Evolutionary conservation across 495 filamentous ascomycete species (phyloP).

Genomic region (Alectoria sarmentosa): DNA sequence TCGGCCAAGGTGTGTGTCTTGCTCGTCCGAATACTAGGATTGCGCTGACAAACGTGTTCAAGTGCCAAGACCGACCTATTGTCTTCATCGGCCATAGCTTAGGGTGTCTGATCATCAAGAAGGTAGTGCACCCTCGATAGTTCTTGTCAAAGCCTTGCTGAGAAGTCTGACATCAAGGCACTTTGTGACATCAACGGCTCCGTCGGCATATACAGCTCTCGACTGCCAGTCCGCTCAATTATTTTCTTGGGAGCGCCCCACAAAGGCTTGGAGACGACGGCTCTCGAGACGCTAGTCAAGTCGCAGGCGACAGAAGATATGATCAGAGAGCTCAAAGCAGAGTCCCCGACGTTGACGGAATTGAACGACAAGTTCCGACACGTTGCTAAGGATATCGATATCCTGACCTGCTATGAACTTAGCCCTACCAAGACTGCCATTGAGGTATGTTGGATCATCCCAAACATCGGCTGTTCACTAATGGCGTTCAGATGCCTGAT

Average conservation of each 20-base stretch:
- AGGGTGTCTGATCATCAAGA: slow-evolving; percentile 31
- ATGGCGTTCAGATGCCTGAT: not conserved
- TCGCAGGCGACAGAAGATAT: slow-evolving; percentile 9
- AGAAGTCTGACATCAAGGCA: not conserved
- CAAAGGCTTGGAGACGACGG: slow-evolving; percentile 22
- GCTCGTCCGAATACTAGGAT: not conserved
- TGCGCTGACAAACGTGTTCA: slow-evolving; percentile 13
- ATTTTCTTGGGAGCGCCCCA: slow-evolving; percentile 30
- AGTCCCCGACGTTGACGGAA: slow-evolving; percentile 19
- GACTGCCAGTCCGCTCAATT: slow-evolving; percentile 9
- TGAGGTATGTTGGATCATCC: not conserved
- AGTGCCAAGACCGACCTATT: slow-evolving; percentile 25
- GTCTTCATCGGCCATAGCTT: slow-evolving; percentile 34
- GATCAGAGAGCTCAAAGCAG: slow-evolving; percentile 22
- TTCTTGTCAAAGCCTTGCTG: not conserved
- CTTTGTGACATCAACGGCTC: slow-evolving; percentile 10
- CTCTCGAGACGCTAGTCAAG: slow-evolving; percentile 18
- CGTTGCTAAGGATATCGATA: slow-evolving; percentile 19
- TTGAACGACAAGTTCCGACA: slow-evolving; percentile 19
- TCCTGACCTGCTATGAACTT: slow-evolving; percentile 27
- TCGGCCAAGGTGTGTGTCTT: slow-evolving; percentile 18
- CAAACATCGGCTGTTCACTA: not conserved
- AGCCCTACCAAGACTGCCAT: slow-evolving; percentile 20
- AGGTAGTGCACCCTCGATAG: slow-evolving; percentile 18
- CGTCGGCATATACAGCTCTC: slow-evolving; percentile 8